These are phyloP conservation scores for Lyophyllum atratum DNA, from an alignment of 768 basidiomycete species.

Conservation along the genomic window DNA sequence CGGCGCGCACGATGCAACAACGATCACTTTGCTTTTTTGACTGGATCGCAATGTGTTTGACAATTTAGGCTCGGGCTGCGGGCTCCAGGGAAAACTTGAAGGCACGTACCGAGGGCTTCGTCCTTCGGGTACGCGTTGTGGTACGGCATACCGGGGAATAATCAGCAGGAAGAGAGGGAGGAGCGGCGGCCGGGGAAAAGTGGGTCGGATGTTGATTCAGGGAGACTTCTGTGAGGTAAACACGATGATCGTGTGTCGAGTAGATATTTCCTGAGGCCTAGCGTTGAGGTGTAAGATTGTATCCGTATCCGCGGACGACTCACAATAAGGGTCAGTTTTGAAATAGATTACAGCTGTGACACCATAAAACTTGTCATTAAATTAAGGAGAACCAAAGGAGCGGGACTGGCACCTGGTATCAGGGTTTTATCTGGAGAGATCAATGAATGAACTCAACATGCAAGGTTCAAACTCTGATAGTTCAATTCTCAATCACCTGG, in stretches of 20 bases:
- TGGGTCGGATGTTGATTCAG: neutral
- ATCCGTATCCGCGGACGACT: neutral
- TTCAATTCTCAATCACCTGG: neutral
- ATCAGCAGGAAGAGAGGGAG: neutral
- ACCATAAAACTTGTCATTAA: neutral
- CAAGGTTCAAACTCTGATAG: neutral
- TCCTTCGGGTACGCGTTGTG: too few relatives aligned
- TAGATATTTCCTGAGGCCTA: neutral
- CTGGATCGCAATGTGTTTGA: too few relatives aligned
- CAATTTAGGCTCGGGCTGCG: too few relatives aligned
- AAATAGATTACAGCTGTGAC: neutral
- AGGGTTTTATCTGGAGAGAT: neutral
- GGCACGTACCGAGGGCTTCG: too few relatives aligned
- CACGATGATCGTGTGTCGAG: too few relatives aligned
- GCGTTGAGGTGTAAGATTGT: neutral
- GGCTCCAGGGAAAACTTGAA: too few relatives aligned
- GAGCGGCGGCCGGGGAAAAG: neutral
- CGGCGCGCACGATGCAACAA: too few relatives aligned
- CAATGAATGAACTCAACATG: neutral
- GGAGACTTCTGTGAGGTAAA: too few relatives aligned
- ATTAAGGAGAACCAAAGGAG: neutral
- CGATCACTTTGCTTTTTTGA: too few relatives aligned
- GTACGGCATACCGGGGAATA: neutral
- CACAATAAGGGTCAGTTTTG: neutral
- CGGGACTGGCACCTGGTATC: neutral